Conservation (phyloP, 2,329 filamentous ascomycete genomes). For the Ophiostoma angusticollis region DNA sequence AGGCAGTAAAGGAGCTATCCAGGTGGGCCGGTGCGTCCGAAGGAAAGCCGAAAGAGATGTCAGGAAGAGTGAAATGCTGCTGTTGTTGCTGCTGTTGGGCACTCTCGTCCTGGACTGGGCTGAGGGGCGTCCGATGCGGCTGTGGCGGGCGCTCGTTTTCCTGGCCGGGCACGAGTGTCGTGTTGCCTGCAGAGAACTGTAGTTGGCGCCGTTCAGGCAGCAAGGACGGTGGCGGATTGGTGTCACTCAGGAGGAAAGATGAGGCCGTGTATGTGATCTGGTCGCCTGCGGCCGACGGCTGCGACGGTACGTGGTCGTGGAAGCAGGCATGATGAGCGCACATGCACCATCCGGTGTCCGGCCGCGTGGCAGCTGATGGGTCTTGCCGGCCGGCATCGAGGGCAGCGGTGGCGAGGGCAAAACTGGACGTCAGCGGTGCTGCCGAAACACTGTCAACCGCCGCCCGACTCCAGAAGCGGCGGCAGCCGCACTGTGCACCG, state of each 20-base stretch:
- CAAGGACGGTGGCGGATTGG: constrained; percentile 12
- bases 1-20: constrained; percentile 11
- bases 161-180: constrained; percentile 28
- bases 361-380: background rate
- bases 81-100: constrained; percentile 20
- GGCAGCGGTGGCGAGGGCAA: constrained; percentile 10
- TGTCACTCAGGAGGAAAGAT: background rate
- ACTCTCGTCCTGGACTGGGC: constrained; percentile 33
- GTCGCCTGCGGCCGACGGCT: background rate
- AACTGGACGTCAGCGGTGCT: constrained; percentile 1
- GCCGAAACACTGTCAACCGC: constrained; percentile 17
- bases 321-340: constrained; percentile 51
- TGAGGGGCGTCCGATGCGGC: constrained; percentile 36
- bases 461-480: constrained; percentile 45
- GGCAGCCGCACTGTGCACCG: constrained; percentile 44
- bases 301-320: constrained; percentile 34
- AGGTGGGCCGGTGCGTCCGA: constrained; percentile 23
- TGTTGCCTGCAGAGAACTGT: too few species aligned
- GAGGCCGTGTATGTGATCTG: background rate
- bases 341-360: constrained; percentile 43
- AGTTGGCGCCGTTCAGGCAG: too few species aligned
- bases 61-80: background rate
- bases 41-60: constrained; percentile 19
- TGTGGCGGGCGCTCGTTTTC: constrained; percentile 42
- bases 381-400: constrained; percentile 23